These are phyloP conservation scores for Anthoceros angustus DNA, from an alignment of 225 moss, liverwort and hornwort genomes.

Conservation along the genomic window DNA sequence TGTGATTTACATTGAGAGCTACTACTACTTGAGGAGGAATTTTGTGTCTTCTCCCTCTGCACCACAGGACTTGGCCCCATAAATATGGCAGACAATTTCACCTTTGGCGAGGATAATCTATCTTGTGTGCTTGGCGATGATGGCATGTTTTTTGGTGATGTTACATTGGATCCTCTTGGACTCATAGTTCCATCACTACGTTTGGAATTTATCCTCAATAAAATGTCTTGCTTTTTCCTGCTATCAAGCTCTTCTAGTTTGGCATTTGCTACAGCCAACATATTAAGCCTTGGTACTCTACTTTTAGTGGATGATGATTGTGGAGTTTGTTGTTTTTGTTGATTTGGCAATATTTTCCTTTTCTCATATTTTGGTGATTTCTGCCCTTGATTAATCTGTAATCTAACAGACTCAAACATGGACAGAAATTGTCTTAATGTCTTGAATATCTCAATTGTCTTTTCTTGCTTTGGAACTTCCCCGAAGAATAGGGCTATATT, in stretches of 20 bases:
- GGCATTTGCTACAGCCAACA: too few relatives aligned
- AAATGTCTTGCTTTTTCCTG: too few relatives aligned
- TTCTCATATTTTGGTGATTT: neutral
- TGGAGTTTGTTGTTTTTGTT: neutral
- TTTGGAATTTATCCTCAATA: too few relatives aligned
- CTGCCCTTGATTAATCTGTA: constrained; percentile 32
- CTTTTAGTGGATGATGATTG: neutral
- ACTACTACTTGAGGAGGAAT: neutral
- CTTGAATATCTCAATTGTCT: constrained; percentile 44
- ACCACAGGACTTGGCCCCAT: too few relatives aligned
- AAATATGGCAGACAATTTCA: too few relatives aligned
- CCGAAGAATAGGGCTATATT: constrained; percentile 67
- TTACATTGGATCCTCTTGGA: too few relatives aligned
- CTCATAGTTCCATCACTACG: too few relatives aligned
- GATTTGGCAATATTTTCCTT: neutral
- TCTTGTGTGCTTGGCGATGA: too few relatives aligned
- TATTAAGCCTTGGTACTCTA: too few relatives aligned
- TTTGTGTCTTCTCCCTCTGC: neutral
- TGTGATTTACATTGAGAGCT: neutral
- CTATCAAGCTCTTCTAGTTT: too few relatives aligned
- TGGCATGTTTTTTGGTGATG: too few relatives aligned
- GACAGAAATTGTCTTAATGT: constrained; percentile 71
- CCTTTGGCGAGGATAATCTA: too few relatives aligned
- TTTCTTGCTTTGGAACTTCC: constrained; percentile 44
- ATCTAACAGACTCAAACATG: constrained; percentile 73